Base-by-base conservation (phyloP, 345 rosid species). In the Erysimum cheiranthoides region DNA sequence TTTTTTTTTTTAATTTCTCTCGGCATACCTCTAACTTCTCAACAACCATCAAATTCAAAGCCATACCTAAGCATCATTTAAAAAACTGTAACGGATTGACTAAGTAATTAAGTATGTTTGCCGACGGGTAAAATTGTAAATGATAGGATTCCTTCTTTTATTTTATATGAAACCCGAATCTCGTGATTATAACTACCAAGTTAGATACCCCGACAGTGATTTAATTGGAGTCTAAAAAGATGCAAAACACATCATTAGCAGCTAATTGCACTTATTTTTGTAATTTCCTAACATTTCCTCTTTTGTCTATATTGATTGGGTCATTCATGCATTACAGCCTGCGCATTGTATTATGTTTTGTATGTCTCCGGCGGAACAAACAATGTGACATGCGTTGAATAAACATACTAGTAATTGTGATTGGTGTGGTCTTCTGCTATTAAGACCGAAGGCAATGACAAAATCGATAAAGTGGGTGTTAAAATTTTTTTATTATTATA, bases 231-330 rank as follows among this genome's bases (percentile, higher is more conserved):
- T 18, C 13, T 14, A 51, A 60, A 66, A 25, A 31, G 49, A 66
- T 31, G 46, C 21, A 54, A 54, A 54, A 38, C 34, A 70, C 75
- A 63, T 63, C 35, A 77, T 64, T 56, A 70, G 71, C 61, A 70
- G 31, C 52, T 62, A 56, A 77, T 45, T 69, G 64, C 70, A 68
- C 38, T 14, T 50, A 27, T 62, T 62, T 69, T 35, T 27, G 2
- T 30, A 53, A 3, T 61, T 8, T 43, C 14, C 49, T 11, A 11
- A 53, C 40, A 53, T 76, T 76, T 69, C 70, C 70, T 51, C 57
- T 61, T 61, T 76, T 61, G 74, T 61, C 64, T 61, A 68, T 12
- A 6, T 51, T 52, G 59, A 69, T 68, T 68, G 75, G 70, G 64
- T 28, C 49, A 74, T 56, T 56, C 71, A 47, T 31, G 32, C n/a